Evolutionary conservation across 148 eudicot species (phyloP), one percentile per base, ranked within the genome.

Genomic region (Vaccinium darrowii): DNA sequence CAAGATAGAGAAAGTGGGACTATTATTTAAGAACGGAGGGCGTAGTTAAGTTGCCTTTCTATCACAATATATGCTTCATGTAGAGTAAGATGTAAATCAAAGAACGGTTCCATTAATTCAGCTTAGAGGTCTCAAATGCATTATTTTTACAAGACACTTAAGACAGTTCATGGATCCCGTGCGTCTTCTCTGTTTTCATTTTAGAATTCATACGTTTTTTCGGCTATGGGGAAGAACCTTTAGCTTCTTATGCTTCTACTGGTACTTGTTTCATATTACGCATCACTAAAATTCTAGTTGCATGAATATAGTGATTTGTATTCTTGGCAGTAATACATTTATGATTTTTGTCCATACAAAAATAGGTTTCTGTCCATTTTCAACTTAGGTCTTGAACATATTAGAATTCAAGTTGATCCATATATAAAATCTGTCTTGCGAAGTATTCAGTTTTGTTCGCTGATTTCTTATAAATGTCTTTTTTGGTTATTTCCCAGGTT

Each of bases 401-500:
- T 30, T 69, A 4, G 14, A 69, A 69, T 69, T 69, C 27, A 69
- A 69, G 33, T 30, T 7, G 18, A 23, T 69, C 39, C 74, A 69
- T 13, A 69, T 69, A 69, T 12, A 69, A 43, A 36, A 43, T 54
- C 43, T 84, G 75, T 13, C 27, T 8, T 7, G 43, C 21, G 14
- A 33, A 33, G 19, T 2, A 8, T 63, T 43, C 23, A 21, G 15
- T 67, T 65, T 13, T 63, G 14, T 52, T 78, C 30, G n/a, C n/a
- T 79, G 69, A 82, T 52, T 52, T 81, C 27, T 81, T 25, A 57
- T 65, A 73, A 27, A 62, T 8, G 19, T 62, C 23, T 62, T 10
- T n/a, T 78, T 54, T 53, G 33, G 23, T 90, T 77, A 51, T 84
- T 80, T 30, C 47, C 67, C 87, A 96, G 99, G 97, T 97, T 84